Conservation (phyloP, 495 filamentous ascomycete genomes). For the Penicillium bialowiezense region DNA sequence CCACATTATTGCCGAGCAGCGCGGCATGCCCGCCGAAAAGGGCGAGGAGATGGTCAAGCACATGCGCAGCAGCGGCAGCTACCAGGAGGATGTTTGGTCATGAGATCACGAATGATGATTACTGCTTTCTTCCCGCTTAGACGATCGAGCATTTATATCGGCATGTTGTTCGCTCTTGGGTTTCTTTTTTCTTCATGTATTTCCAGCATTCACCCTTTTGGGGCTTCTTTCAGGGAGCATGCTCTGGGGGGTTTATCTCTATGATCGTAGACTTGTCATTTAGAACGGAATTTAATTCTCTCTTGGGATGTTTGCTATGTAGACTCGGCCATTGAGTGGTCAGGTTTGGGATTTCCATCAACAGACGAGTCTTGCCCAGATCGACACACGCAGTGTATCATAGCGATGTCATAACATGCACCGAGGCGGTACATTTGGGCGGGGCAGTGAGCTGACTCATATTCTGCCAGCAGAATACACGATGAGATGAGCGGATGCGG, state of each 20-base stretch:
- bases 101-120: slow-evolving; percentile 37
- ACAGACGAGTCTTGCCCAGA: too few relatives aligned
- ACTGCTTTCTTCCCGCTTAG: slow-evolving; percentile 25
- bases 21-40: slow-evolving; percentile 76
- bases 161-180: slow-evolving; percentile 20
- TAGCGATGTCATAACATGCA: too few relatives aligned
- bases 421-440: neutral
- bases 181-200: slow-evolving; percentile 23
- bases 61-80: slow-evolving; percentile 89
- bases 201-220: slow-evolving; percentile 20
- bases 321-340: too few relatives aligned
- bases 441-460: neutral
- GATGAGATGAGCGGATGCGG: neutral
- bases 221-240: neutral
- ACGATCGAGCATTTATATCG: slow-evolving; percentile 38
- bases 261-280: slow-evolving; percentile 13
- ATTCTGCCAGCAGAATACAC: neutral
- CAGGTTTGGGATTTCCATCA: too few relatives aligned
- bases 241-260: neutral
- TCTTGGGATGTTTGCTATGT: neutral
- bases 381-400: too few relatives aligned
- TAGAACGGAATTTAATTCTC: slow-evolving; percentile 10
- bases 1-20: slow-evolving; percentile 79
- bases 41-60: slow-evolving; percentile 94
- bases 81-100: slow-evolving; percentile 97